phyloP scores from a whole-genome alignment of 1,139 yeast genomes.

The Chernovozyma aurita region DNA sequence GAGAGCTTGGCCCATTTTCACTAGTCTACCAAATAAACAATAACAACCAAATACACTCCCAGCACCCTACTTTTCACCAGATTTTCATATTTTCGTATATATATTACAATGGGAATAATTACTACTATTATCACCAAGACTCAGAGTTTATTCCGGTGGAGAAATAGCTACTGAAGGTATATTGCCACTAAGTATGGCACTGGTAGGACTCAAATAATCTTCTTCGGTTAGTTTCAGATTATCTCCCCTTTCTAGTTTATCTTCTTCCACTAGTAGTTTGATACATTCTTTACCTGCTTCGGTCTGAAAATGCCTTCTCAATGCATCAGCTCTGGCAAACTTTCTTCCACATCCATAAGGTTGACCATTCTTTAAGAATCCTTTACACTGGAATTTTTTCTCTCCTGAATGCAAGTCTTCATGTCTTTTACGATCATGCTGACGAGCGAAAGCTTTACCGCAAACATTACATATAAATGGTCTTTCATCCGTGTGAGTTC shows the following conservation, averaged over 20 bases:
- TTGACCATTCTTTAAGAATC: slow-evolving; percentile 58
- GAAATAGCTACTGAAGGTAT: slow-evolving; percentile 36
- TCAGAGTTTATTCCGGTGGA: slow-evolving; percentile 28
- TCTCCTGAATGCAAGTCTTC: slow-evolving; percentile 92
- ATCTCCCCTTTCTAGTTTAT: slow-evolving; percentile 17
- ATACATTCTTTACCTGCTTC: slow-evolving; percentile 90
- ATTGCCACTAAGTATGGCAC: slow-evolving; percentile 9
- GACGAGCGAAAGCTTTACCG: slow-evolving; percentile 93
- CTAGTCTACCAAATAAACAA: no score
- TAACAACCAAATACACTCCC: no score
- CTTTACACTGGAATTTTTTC: slow-evolving; percentile 81
- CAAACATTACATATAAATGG: slow-evolving; percentile 86
- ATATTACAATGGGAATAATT: no score
- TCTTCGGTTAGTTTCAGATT: slow-evolving; percentile 3
- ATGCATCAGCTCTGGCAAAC: slow-evolving; percentile 94
- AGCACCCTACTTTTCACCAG: no score
- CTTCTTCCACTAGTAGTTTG: slow-evolving; percentile 68
- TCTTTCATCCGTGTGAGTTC: slow-evolving; percentile 92
- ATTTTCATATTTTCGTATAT: no score
- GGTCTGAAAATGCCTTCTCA: slow-evolving; percentile 89
- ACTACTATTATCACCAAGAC: no score
- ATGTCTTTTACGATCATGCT: slow-evolving; percentile 91
- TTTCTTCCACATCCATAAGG: slow-evolving; percentile 90
- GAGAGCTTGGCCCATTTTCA: no score
- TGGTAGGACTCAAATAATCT: slow-evolving; percentile 14